Percentiles rank a stretch among this genome's conserved stretches.
phyloP scores from a whole-genome alignment of 768 basidiomycete species.

The Tylopilus subfusipes region DNA sequence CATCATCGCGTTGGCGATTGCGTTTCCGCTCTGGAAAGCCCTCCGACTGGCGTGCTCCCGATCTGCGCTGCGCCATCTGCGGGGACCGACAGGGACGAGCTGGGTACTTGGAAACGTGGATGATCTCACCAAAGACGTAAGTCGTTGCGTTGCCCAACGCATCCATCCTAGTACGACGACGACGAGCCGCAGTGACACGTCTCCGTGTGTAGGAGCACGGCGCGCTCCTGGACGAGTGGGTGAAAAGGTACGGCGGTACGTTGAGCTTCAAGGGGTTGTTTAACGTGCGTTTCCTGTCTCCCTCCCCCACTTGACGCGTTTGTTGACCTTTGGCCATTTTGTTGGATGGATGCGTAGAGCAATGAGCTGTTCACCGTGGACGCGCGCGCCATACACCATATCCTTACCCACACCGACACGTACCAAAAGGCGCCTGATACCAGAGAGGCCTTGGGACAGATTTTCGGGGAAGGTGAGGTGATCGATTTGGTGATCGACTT shows the following conservation, averaged over 20 bases:
- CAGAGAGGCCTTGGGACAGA: conserved; percentile 35
- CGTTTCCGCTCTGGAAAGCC: conserved; percentile 34
- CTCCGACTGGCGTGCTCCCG: conserved; percentile 27
- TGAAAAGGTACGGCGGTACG: conserved; percentile 44
- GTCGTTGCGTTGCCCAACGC: neutral
- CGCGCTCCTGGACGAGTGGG: conserved; percentile 43
- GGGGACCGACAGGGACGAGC: conserved; percentile 45
- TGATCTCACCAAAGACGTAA: conserved; percentile 42
- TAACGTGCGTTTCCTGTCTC: conserved; percentile 36
- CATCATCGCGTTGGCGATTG: conserved; percentile 9
- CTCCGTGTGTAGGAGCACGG: conserved; percentile 30
- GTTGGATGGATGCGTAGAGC: conserved; percentile 19
- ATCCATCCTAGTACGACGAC: no score
- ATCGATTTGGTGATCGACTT: neutral
- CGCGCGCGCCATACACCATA: conserved; percentile 57
- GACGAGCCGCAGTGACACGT: no score
- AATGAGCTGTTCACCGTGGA: conserved; percentile 55
- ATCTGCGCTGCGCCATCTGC: conserved; percentile 47
- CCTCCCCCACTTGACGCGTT: no score
- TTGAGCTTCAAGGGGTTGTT: conserved; percentile 44
- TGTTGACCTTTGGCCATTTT: neutral
- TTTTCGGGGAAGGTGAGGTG: conserved; percentile 40
- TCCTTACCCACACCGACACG: conserved; percentile 52
- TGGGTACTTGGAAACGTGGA: conserved; percentile 48
- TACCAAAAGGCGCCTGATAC: conserved; percentile 53